Evolutionary conservation across 805 yeast genomes (phyloP), one percentile per base, ranked within the genome.

Genomic region (Priceomyces haplophilus): DNA sequence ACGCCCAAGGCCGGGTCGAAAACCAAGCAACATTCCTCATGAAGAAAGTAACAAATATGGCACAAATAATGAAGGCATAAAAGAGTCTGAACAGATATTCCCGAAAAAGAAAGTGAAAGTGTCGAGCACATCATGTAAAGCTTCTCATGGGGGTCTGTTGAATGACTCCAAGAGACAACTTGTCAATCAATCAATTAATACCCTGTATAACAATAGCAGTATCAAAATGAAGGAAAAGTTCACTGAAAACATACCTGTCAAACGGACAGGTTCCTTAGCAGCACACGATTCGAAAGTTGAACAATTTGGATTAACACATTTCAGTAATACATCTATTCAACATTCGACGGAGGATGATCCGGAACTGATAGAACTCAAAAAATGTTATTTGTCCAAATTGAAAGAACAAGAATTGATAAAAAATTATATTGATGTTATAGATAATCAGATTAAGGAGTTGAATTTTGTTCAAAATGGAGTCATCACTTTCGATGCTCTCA

Each of bases 401-500:
- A 69, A 69, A 44, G 75, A 70, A 42, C 75, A 70, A 49, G 72
- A 68, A 45, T 54, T 70, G 23, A 66, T 70, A 12, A 53, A 64
- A 19, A 69, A 68, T 48, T 70, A 70, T 44, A 69, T 69, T 35
- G 75, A 69, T 20, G 65, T 68, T 7, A 59, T 70, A 19, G 59
- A 63, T 38, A 67, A 66, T 45, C 75, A 70, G 48, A 70, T 70
- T 44, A 68, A 69, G 43, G 74, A 69, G 46, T 57, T 70, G 25
- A 59, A 56, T 36, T 69, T 70, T 49, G 72, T 69, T 3, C 71
- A 68, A 48, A 69, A 64, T 46, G 75, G 75, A 4, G 72, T 68
- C 31, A 69, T 70, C 38, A 64, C 75, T 0, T 58, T 66, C 40
- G 75, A 69, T 50, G 73, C 73, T 2, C 52, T 69, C 30, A 61